Conservation (phyloP, 257 asterid species). For the Solanum tarapatanum region DNA sequence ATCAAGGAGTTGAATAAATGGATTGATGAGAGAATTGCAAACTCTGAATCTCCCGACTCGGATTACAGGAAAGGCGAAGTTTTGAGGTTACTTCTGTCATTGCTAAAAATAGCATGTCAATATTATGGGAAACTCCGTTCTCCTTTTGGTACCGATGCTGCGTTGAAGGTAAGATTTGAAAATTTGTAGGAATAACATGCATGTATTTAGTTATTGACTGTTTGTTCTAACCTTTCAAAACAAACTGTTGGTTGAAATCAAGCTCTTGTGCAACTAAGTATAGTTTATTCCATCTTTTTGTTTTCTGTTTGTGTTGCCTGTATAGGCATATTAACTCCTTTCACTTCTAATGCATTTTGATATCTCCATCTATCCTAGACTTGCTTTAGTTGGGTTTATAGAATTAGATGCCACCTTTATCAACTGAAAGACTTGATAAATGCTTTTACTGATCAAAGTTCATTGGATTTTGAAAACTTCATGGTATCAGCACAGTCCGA, state of each 20-base stretch:
- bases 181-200: background rate
- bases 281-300: background rate
- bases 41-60: slow-evolving; percentile 26
- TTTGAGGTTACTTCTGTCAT: slow-evolving; percentile 60
- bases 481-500: background rate
- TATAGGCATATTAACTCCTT: background rate
- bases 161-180: slow-evolving; percentile 35
- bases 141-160: slow-evolving; percentile 71
- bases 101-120: slow-evolving; percentile 77
- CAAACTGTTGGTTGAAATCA: background rate
- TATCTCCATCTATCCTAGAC: background rate
- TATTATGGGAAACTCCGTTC: slow-evolving; percentile 86
- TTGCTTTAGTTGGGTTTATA: background rate
- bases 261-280: background rate
- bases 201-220: background rate
- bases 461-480: background rate
- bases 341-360: background rate
- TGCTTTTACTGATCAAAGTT: background rate
- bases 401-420: background rate
- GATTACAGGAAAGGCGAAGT: slow-evolving; percentile 54
- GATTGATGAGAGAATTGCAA: slow-evolving; percentile 75
- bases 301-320: background rate
- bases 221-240: background rate
- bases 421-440: background rate
- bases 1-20: slow-evolving; percentile 78